Percentiles rank a stretch among this genome's conserved stretches.
Conservation (phyloP, 805 yeast genomes). For the Candida glaebosa region DNA sequence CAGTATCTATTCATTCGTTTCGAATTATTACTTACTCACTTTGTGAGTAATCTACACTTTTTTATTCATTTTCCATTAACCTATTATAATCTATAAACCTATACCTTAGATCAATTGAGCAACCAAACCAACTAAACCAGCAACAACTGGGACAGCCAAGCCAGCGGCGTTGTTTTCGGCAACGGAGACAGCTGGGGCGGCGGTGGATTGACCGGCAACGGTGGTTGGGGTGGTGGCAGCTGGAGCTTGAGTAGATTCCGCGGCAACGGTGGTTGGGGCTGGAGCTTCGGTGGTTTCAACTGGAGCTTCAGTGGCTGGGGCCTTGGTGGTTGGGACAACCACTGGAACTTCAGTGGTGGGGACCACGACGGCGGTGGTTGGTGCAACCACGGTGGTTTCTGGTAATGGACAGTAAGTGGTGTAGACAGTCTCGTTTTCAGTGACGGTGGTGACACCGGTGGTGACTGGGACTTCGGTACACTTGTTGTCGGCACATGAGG, state of each 20-base stretch:
- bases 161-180: constrained; percentile 13
- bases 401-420: constrained; percentile 18
- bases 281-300: constrained; percentile 23
- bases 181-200: constrained; percentile 12
- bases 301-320: constrained; percentile 26
- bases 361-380: constrained; percentile 8
- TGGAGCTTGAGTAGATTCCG: constrained; percentile 6
- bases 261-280: constrained; percentile 13
- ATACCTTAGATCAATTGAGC: constrained; percentile 19
- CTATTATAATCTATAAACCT: not conserved
- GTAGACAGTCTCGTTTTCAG: constrained; percentile 17
- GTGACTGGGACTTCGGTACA: constrained; percentile 28
- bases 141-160: constrained; percentile 15
- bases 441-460: constrained; percentile 27
- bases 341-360: constrained; percentile 5
- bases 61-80: not conserved
- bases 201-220: constrained; percentile 8
- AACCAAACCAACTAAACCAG: constrained; percentile 19
- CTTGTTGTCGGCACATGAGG: constrained; percentile 33
- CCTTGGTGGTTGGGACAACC: constrained; percentile 20
- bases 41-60: too few species aligned
- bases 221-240: constrained; percentile 13
- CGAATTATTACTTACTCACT: too few species aligned
- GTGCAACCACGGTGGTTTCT: constrained; percentile 6
- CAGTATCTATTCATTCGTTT: too few species aligned